Conservation (phyloP, 345 rosid genomes). For the Theobroma cacao region DNA sequence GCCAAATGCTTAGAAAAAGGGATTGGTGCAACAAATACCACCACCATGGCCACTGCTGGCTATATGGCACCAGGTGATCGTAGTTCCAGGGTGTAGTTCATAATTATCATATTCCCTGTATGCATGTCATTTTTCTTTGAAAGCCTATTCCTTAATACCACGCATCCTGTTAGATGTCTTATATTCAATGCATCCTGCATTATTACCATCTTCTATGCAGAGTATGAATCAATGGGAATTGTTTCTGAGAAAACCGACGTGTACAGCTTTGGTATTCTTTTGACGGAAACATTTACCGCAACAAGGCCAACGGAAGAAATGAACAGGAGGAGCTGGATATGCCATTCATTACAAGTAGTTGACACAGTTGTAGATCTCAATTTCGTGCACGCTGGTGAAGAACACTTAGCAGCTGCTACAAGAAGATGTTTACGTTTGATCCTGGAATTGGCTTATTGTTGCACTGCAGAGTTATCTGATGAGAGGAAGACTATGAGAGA, state of each 20-base stretch:
- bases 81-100: no score
- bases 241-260: background rate
- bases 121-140: no score
- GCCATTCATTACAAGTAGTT: background rate
- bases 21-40: background rate
- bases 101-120: background rate
- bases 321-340: background rate
- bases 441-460: conserved; percentile 1
- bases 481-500: background rate
- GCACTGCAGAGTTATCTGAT: background rate
- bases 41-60: background rate
- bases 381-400: background rate
- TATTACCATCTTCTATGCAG: background rate
- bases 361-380: background rate
- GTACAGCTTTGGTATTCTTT: background rate
- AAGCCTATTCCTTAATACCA: no score
- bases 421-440: background rate
- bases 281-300: background rate
- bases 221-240: background rate
- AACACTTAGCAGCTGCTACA: background rate
- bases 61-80: conserved; percentile 16
- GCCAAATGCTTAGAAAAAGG: background rate
- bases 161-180: background rate
- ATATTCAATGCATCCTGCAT: background rate
- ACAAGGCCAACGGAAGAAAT: background rate